Percentiles rank a stretch among this genome's conserved stretches.
Evolutionary conservation across 2,329 filamentous ascomycete genomes (phyloP).

Genomic region (Stachybotrys elegans): DNA sequence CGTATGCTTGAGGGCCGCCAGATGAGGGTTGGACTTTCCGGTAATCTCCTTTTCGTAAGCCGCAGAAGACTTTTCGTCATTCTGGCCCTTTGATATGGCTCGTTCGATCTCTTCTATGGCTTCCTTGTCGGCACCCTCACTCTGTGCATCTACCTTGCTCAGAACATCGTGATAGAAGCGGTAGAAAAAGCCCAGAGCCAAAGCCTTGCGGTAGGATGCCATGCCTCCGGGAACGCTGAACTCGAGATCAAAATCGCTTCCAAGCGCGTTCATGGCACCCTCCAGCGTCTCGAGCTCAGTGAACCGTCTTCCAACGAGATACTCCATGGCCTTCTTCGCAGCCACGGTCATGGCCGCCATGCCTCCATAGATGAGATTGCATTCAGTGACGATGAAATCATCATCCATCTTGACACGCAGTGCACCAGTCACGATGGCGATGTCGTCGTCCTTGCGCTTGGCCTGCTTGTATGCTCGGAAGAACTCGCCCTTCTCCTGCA

Average conservation of each 20-base stretch:
- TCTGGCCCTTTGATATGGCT: conserved; percentile 71
- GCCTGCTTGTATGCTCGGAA: conserved; percentile 92
- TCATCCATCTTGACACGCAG: conserved; percentile 69
- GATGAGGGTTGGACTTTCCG: conserved; percentile 79
- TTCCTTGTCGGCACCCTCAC: conserved; percentile 57
- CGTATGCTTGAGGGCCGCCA: conserved; percentile 88
- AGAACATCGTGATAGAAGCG: conserved; percentile 92
- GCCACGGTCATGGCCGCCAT: conserved; percentile 92
- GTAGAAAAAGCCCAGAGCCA: conserved; percentile 94
- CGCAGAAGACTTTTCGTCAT: conserved; percentile 69
- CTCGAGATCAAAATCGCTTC: conserved; percentile 78
- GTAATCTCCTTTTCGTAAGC: conserved; percentile 80
- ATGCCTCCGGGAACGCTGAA: conserved; percentile 95
- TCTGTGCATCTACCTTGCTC: conserved; percentile 47
- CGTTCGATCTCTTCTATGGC: conserved; percentile 82
- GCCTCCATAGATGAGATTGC: conserved; percentile 84
- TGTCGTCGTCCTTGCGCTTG: conserved; percentile 96
- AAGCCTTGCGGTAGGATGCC: conserved; percentile 89
- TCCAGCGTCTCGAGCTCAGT: conserved; percentile 80
- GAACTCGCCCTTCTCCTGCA: conserved; percentile 70
- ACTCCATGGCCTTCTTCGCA: conserved; percentile 72
- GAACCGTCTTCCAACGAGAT: conserved; percentile 71
- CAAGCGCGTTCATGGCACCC: conserved; percentile 84
- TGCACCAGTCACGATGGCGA: conserved; percentile 91
- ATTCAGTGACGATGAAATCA: conserved; percentile 64